Base-by-base conservation (phyloP, 306 rosid species). In the Cicer arietinum region DNA sequence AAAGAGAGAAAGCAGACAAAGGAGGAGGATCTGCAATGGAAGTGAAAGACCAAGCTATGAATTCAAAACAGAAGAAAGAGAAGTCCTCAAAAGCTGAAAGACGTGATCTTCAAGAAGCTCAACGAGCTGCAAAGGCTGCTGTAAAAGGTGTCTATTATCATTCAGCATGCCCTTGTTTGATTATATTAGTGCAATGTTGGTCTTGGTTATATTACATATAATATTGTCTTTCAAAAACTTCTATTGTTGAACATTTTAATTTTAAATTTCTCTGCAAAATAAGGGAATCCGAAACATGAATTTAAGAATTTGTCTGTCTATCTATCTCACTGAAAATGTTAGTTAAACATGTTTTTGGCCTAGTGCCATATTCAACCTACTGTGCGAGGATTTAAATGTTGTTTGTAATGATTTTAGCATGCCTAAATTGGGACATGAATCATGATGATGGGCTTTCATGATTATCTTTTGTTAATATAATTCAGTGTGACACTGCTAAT, bases 21-120 rank as follows among this genome's bases (percentile, higher is more conserved):
- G 87, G 77, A 76, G 84, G 82, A 73, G 84, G 84, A 46, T 77
- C 79, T 14, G 7, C 71, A 51, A 13, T 67, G 13, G 84, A 80
- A 42, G 77, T 47, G 46, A 78, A 84, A 72, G 74, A 73, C 54
- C 77, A 64, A 12, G 1, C 59, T 73, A 44, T 12, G 8, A 71
- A 47, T 35, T 77, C 76, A 7, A 80, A 84, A 59, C 78, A 75
- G 6, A 83, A 71, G 75, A 84, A 77, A 40, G 82, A 80, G n/a
- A 84, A 78, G 70, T 66, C 80, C 47, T 45, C 88, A 35, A 84
- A 81, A 74, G 83, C 88, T 77, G 85, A 84, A 77, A 77, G 88
- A 66, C 83, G 81, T 42, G 85, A 83, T 30, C 71, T 84, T 69
- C 88, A 84, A 69, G 88, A 84, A 72, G 88, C 88, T 30, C 83